Base-by-base conservation (phyloP, 225 moss, liverwort and hornwort genomes). In the Polytrichum formosum region DNA sequence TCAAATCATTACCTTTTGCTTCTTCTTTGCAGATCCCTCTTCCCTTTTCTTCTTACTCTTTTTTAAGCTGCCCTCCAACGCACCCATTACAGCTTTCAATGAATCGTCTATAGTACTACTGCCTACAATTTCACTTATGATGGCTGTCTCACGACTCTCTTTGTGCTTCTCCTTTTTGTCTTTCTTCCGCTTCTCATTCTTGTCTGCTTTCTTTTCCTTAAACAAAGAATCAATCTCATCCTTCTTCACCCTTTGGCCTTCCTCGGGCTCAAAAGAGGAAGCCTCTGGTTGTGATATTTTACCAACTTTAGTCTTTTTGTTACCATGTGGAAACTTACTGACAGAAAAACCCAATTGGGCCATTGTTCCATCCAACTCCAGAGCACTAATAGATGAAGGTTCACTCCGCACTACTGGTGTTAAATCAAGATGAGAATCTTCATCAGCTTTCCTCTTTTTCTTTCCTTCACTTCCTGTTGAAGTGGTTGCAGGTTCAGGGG, bases 201-300 rank as follows among this genome's bases (percentile, higher is more conserved):
- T 76, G 4, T 71, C 68, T 7, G 55, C 63, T 26, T 78, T 80
- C 66, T 78, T 83, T 67, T 77, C 82, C 72, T 76, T 80, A 30
- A 87, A 87, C 26, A 87, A 80, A 30, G 68, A 75, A 77, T 87
- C 87, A 26, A 87, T 87, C 71, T 87, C 87, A 58, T 87, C 83
- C 64, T 76, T 79, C 70, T 81, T 79, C 74, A 77, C 56, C 28
- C 63, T 66, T 60, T 62, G 74, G 64, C 81, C 87, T 63, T 79
- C 79, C 74, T 79, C 81, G 5, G 81, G 81, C 70, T 84, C 84
- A 63, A 84, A 84, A 56, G 70, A 60, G 55, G 72, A 28, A 2
- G 65, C 9, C 17, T 73, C 75, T 10, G 72, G 61, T 65, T 84
- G 67, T 63, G 61, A 61, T 13, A 55, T 16, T 46, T 46, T 25